These are phyloP conservation scores for Kuraishia hungarica DNA, from an alignment of 805 yeast species.

Conservation along the genomic window DNA sequence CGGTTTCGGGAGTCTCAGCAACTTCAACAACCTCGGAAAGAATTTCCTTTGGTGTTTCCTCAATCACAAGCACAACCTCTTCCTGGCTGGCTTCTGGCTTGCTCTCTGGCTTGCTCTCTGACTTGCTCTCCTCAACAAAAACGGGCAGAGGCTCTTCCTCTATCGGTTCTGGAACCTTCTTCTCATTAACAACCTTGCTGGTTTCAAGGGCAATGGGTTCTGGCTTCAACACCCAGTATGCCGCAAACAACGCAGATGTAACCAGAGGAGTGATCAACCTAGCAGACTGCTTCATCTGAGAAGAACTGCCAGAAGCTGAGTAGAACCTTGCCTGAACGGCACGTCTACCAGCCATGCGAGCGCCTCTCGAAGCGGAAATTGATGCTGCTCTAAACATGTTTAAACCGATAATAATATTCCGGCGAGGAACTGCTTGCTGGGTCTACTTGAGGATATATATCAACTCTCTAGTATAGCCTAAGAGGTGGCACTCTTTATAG, in stretches of 20 bases:
- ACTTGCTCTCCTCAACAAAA: neutral
- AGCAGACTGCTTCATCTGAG: neutral
- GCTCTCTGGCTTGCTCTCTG: neutral
- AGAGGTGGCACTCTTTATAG: neutral
- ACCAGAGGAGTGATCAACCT: neutral
- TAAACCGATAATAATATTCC: too few relatives aligned
- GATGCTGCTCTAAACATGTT: neutral
- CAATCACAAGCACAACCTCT: neutral
- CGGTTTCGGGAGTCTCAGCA: neutral
- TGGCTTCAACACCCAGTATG: neutral
- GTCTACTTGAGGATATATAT: neutral
- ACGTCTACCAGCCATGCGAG: neutral
- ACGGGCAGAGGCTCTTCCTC: neutral
- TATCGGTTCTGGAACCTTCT: neutral
- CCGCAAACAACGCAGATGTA: neutral
- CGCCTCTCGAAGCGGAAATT: neutral
- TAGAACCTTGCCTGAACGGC: neutral
- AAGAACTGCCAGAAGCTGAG: neutral
- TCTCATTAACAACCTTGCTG: neutral
- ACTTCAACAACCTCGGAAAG: neutral
- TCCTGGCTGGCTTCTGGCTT: neutral
- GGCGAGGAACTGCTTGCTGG: neutral
- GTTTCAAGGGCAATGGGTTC: neutral
- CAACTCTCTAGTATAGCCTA: too few relatives aligned
- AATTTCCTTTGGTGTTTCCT: neutral